Base-by-base conservation (phyloP, 768 basidiomycete species). In the Coprinellus micaceus region DNA sequence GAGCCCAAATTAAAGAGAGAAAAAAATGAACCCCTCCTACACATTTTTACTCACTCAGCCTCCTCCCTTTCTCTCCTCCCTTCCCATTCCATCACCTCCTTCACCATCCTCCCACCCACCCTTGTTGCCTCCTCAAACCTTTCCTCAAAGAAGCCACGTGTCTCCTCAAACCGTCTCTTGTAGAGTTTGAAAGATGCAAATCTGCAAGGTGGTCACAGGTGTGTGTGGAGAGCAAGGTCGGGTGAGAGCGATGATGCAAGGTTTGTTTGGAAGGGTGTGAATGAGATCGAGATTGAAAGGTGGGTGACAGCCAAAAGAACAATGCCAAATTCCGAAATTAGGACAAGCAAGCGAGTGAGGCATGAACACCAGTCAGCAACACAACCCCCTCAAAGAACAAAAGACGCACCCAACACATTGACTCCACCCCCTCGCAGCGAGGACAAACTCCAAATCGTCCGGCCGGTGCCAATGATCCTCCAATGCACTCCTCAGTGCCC, bases 361-460 rank as follows among this genome's bases (percentile, higher is more conserved):
- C n/a, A n/a, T n/a, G n/a, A n/a, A n/a, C n/a, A n/a, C n/a, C n/a
- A n/a, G n/a, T n/a, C n/a, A n/a, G n/a, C n/a, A n/a, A n/a, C n/a
- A n/a, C n/a, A n/a, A n/a, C n/a, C n/a, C n/a, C n/a, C n/a, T n/a
- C n/a, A n/a, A 13, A 33, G 33, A 33, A 33, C 6, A 6, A 33
- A 33, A 13, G 13, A 13, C 33, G 33, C 13, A 33, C 33, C 33
- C 13, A 41, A 98, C 91, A 67, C 92, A 94, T 71, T 98, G 92
- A 63, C 91, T 94, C 96, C 96, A 99, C 2, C 94, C 94, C 28
- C 94, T 77, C 0, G 94, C 93, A 0, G 94, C 95, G 22, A 98
- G 76, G 21, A 94, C 88, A 64, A 98, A 99, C 71, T 98, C 96
- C 19, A 94, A 76, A 69, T 99, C 96, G 61, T 99, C 91, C 0